A percentile compares a stretch with the other conserved stretches of the same genome.
These are phyloP conservation scores for Neurospora sp. DNA, from an alignment of 495 filamentous ascomycete genomes.

Conservation along the genomic window DNA sequence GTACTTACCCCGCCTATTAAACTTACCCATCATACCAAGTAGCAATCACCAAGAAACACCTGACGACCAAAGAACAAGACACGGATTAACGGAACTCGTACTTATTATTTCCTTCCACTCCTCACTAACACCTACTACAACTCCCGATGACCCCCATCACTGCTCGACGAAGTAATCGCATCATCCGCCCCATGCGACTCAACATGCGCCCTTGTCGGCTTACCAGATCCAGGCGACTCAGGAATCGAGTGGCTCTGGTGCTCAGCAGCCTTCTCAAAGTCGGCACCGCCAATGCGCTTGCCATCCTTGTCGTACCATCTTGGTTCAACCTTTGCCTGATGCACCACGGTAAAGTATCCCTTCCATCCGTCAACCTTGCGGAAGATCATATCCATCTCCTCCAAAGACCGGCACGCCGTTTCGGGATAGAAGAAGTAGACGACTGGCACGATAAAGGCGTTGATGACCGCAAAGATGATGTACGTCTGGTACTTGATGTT, in stretches of 20 bases:
- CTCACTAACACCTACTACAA: not conserved
- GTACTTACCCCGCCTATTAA: too few species aligned
- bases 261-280: not conserved
- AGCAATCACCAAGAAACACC: not conserved
- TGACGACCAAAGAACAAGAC: too few species aligned
- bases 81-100: not conserved
- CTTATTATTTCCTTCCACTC: not conserved
- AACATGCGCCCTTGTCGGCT: not conserved
- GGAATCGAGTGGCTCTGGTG: not conserved
- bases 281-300: not conserved
- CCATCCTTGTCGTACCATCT: slow-evolving; percentile 43
- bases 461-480: slow-evolving; percentile 71
- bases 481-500: slow-evolving; percentile 63
- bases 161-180: not conserved
- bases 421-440: slow-evolving; percentile 73
- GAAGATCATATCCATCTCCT: slow-evolving; percentile 72
- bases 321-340: slow-evolving; percentile 49
- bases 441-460: slow-evolving; percentile 58
- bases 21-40: too few species aligned
- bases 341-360: slow-evolving; percentile 49
- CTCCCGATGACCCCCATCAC: not conserved
- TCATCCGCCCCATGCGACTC: not conserved
- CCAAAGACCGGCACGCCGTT: slow-evolving; percentile 61
- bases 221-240: not conserved
- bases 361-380: slow-evolving; percentile 42